Base-by-base conservation (phyloP, 73 alveolate species). In the Stentor roeselii region DNA sequence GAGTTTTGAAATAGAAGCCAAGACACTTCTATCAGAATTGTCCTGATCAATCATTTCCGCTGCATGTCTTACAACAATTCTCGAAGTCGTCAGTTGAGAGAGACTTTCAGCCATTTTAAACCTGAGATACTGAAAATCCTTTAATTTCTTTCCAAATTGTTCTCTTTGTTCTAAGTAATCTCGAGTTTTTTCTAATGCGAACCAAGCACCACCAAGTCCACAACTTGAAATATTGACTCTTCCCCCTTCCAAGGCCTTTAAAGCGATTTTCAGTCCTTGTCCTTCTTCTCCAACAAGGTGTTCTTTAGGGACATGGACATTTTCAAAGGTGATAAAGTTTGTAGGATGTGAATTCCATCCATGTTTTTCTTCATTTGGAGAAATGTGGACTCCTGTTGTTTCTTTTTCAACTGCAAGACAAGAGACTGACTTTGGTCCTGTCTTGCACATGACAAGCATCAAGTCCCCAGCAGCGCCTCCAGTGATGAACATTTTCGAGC, bases 341-440 rank as follows among this genome's bases (percentile, higher is more conserved):
- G 97, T 95, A 11, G 99, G 99, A 61, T 93, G 88, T 37, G 86
- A 88, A 60, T 85, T 91, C 97, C 99, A 95, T 34, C 97, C 98
- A 95, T 92, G 86, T 86, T 95, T 95, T 11, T 39, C 60, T 85
- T 93, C 97, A 38, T 87, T 89, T 74, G 85, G 88, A 21, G 97
- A 96, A 80, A 93, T 92, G 35, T 87, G 76, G 21, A 95, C 86
- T 37, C 99, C 99, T 37, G 84, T 86, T 6, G 93, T 85, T 3
- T 89, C 95, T 50, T 78, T 76, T 76, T 91, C 97, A 41, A 95
- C 95, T 2, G 87, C 74, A 6, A 95, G 34, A 78, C 97, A 91
- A 3, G 97, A 93, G 6, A 91, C 86, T 84, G 92, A 95, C 3
- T 93, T 93, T 50, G 89, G 97, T 27, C 96, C 93, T 59, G 99